phyloP scores from a whole-genome alignment of 1,139 yeast genomes.

The Yamadazyma triangularis region DNA sequence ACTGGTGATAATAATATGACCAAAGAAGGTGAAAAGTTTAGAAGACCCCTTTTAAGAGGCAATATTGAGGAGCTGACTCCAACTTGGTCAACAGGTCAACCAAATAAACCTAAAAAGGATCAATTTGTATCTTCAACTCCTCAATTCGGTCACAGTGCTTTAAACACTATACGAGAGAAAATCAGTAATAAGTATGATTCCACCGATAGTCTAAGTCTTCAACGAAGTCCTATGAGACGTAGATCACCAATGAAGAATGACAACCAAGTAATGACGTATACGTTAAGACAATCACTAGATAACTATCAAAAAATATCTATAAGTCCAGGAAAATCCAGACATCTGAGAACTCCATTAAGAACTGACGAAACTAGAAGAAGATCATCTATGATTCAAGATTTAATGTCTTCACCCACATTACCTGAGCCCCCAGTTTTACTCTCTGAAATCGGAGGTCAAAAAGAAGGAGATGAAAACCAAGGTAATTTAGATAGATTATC shows the following conservation, averaged over 20 bases:
- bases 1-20: not conserved
- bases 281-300: constrained; percentile 34
- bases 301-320: constrained; percentile 31
- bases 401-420: constrained; percentile 48
- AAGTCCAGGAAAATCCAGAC: constrained; percentile 25
- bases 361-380: constrained; percentile 20
- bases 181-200: constrained; percentile 14
- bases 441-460: constrained; percentile 25
- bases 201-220: constrained; percentile 20
- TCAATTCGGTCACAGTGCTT: constrained; percentile 11
- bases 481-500: constrained; percentile 4
- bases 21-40: constrained; percentile 15
- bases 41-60: constrained; percentile 20
- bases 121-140: constrained; percentile 34
- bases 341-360: constrained; percentile 13
- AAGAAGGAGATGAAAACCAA: not conserved
- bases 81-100: constrained; percentile 32
- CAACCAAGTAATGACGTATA: constrained; percentile 13
- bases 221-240: constrained; percentile 18
- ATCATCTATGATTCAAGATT: constrained; percentile 39
- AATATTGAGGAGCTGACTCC: constrained; percentile 31
- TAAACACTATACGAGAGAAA: not conserved
- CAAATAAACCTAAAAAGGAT: constrained; percentile 7
- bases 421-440: constrained; percentile 43
- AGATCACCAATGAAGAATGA: constrained; percentile 12